Base-by-base conservation (phyloP, 345 rosid genomes). In the Clausena lansium region DNA sequence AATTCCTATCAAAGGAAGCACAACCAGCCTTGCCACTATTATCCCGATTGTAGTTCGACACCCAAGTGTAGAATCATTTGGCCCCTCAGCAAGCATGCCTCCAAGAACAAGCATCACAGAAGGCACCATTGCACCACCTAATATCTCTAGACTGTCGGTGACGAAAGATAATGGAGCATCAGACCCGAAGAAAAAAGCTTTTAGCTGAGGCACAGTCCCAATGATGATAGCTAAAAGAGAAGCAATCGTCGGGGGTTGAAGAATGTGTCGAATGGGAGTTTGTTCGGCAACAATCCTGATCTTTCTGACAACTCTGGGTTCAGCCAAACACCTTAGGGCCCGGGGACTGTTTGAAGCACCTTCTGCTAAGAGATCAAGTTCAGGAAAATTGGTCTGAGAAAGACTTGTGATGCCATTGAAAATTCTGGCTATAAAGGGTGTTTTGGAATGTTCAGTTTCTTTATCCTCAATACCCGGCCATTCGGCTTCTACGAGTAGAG, bases 401-500 rank as follows among this genome's bases (percentile, higher is more conserved):
- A 77, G 7, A 57, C 76, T 74, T 6, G 94, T 85, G 75, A 89
- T 81, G 74, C 90, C 90, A 25, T 83, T 85, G 67, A 94, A 92
- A 10, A 90, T 73, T 81, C 88, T 86, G 0, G 98, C 99, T 73
- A 95, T 85, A 68, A 91, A 91, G 27, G 99, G 97, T 0, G 93
- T 88, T 85, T 93, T 92, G 61, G 89, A 88, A 81, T 94, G 95
- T 77, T 91, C 94, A 0, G 93, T 94, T 84, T 89, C 99, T 73
- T 91, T 96, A 0, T 96, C 99, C 88, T 94, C 98, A 1, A 96
- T 94, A 57, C 99, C 98, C 0, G 91, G 99, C 94, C 98, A 94
- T 72, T 94, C 98, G n/a, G 98, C 98, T 75, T 89, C 97, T 25
- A 93, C 91, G 4, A 93, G 86, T 65, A 94, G 92, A 10, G 98